Evolutionary conservation across 495 filamentous ascomycete species (phyloP).

Genomic region (Schizothecium vesticola): DNA sequence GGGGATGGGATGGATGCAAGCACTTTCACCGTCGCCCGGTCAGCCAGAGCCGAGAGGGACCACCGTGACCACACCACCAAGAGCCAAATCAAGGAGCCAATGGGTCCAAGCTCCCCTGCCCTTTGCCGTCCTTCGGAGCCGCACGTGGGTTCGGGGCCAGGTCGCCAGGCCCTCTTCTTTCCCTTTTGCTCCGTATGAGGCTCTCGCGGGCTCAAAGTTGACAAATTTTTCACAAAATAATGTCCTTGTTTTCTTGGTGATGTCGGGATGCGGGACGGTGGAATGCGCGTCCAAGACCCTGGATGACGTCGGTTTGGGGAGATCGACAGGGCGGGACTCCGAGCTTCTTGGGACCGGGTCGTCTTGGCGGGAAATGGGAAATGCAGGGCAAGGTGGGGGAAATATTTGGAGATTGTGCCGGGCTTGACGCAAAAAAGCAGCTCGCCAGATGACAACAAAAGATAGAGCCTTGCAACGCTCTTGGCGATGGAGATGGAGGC

Average conservation of each 20-base stretch:
- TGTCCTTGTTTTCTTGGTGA: background rate
- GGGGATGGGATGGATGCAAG: background rate
- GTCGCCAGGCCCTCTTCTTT: background rate
- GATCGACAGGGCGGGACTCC: constrained; percentile 1
- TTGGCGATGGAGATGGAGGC: background rate
- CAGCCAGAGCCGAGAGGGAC: background rate
- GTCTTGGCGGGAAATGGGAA: background rate
- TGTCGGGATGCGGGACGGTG: background rate
- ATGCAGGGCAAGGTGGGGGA: background rate
- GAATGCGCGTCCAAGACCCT: constrained; percentile 1
- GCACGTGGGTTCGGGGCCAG: background rate
- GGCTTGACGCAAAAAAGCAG: background rate
- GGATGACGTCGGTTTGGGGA: constrained; percentile 9
- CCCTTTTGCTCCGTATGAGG: background rate
- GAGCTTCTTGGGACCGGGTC: background rate
- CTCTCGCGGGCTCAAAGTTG: background rate
- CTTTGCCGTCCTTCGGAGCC: background rate
- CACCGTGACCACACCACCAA: background rate
- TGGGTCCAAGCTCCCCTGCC: background rate
- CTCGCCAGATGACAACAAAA: background rate
- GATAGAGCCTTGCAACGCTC: background rate
- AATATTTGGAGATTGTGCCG: background rate
- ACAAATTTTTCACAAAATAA: background rate
- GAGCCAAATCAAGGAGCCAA: background rate
- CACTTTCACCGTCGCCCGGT: background rate